Base-by-base conservation (phyloP, 768 basidiomycete genomes). In the Lactarius deliciosus region DNA sequence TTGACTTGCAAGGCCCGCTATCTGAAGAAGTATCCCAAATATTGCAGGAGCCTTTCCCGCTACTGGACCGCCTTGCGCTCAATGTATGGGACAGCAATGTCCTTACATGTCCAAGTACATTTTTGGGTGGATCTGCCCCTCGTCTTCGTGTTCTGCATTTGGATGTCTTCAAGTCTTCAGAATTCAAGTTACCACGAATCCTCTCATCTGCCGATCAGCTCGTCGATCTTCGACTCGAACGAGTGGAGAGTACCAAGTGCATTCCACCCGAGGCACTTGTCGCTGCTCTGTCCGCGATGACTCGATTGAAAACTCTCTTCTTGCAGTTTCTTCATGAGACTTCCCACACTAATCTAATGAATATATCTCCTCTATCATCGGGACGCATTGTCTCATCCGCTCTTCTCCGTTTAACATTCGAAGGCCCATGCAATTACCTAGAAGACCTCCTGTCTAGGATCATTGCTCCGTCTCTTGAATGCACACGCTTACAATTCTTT, bases 261-360 rank as follows among this genome's bases (percentile, higher is more conserved):
- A 38, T 57, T 30, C 25, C 56, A 2, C 32, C 63, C 18, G 63
- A 45, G 3, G 56, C 56, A 18, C 56, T 64, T 20, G 43, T 57
- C 32, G 9, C 22, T 16, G 11, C n/a, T 15, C 56, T 64, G 30
- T 57, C 63, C 10, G 34, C 56, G 5, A 47, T 36, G 63, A 5
- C 32, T 25, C 55, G n/a, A 32, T 43, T 64, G 3, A 34, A 57
- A 38, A 34, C 18, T 5, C 63, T 64, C 6, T n/a, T 7, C 32
- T 5, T 45, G 6, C 40, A 45, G 28, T 63, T 63, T 13, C 34
- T 34, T 34, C 1, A 20, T 34, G 22, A 18, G 25, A 36, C 36
- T 30, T 5, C 38, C 22, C 30, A 22, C 1, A 8, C 30, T 11
- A 28, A 15, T 43, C n/a, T 18, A 25, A 15, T 22, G 9, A 22